phyloP scores from a whole-genome alignment of 768 basidiomycete species.

The Russula sp. region DNA sequence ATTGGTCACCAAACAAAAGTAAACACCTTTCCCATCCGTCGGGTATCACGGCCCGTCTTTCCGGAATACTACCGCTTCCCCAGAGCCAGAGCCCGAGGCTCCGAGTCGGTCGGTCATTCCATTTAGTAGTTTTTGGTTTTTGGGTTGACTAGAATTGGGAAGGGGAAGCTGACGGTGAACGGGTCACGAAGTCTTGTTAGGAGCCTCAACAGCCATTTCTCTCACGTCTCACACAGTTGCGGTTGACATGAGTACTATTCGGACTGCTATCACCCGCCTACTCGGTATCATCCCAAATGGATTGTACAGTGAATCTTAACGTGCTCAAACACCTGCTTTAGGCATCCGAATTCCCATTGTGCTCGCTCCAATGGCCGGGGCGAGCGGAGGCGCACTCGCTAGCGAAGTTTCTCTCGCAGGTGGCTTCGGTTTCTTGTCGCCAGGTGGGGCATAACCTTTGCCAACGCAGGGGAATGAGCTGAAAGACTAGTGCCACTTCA shows the following conservation, averaged over 20 bases:
- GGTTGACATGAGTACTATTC: conserved; percentile 27
- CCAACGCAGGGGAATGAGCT: background rate
- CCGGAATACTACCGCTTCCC: too few species aligned
- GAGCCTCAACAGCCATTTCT: background rate
- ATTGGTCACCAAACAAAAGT: conserved; percentile 3
- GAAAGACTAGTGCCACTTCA: conserved; percentile 24
- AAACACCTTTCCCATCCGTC: background rate
- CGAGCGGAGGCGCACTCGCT: conserved; percentile 45
- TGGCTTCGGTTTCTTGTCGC: conserved; percentile 70
- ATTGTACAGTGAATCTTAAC: background rate
- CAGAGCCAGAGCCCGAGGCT: too few species aligned
- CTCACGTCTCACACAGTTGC: background rate
- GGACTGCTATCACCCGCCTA: conserved; percentile 43
- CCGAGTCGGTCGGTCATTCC: too few species aligned
- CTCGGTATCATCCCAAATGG: conserved; percentile 36
- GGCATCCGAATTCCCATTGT: conserved; percentile 57
- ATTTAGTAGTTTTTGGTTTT: too few species aligned
- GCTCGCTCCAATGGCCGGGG: conserved; percentile 65
- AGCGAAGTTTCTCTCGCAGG: conserved; percentile 61
- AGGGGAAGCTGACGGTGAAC: too few species aligned
- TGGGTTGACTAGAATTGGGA: too few species aligned
- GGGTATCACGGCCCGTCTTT: background rate
- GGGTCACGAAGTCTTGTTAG: too few species aligned
- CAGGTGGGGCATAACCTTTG: conserved; percentile 37
- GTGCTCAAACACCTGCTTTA: conserved; percentile 25